Evolutionary conservation across 305 asterid species (phyloP), one percentile per base, ranked within the genome.

Genomic region (Fraxinus greggii): DNA sequence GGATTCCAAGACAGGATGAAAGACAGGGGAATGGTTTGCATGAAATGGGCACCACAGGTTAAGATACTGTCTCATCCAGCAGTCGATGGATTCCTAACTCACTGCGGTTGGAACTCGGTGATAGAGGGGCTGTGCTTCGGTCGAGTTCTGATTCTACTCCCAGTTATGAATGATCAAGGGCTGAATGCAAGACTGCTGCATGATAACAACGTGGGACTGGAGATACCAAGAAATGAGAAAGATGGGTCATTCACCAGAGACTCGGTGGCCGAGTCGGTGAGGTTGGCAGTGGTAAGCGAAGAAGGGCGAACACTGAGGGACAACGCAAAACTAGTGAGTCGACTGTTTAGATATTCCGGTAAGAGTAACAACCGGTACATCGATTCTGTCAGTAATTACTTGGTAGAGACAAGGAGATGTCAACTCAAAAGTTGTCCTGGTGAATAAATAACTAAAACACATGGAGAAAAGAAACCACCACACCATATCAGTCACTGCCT

Each of bases 91-190:
- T 95, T 89, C 81, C 84, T 93, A 84, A 93, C 98, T 35, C 98
- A 95, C 78, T 93, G 98, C 29, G 98, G 98, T n/a, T 95, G 98
- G 98, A 95, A 90, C 81, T 95, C 98, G 5, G 92, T 84, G 17
- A 87, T 97, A 0, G 98, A 95, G 88, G 97, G 89, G 0, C 90
- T 95, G 0, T 78, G 91, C 13, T 87, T 88, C 3, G 97, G 99
- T 17, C 86, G 87, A 40, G 94, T 91, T 76, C 82, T 95, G 87
- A 88, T 95, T 10, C 12, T 95, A 86, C 88, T 95, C 61, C 99
- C 98, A 0, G 81, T 95, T 45, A 92, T 92, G 94, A 94, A 95
- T 79, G 99, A 95, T 78, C 98, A 95, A 74, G 99, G 99, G 33
- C 77, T 90, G 88, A 95, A 92, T 80, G 90, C 95, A 3, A 88